Conservation (phyloP, 2,329 filamentous ascomycete species). For the Aspergillus bombycis region DNA sequence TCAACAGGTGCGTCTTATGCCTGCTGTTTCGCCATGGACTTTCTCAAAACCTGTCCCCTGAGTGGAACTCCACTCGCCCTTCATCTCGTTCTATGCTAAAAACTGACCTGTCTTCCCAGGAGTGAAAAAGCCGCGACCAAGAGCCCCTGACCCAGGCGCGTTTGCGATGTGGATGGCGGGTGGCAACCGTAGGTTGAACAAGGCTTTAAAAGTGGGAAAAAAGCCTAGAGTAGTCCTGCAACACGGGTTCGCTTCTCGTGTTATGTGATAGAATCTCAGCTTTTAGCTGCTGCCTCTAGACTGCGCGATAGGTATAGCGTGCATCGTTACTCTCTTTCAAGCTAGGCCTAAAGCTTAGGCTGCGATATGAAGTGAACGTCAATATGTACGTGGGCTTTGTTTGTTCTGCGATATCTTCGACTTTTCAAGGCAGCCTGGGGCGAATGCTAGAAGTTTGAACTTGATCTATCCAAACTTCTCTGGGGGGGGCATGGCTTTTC, state of each 20-base stretch:
- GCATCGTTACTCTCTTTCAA: neutral
- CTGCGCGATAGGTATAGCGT: slow-evolving; percentile 4
- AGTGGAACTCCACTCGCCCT: too few species aligned
- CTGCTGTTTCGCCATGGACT: neutral
- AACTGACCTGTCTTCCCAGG: slow-evolving; percentile 19
- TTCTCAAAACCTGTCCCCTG: neutral
- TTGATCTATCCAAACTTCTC: slow-evolving; percentile 32
- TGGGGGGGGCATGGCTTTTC: slow-evolving; percentile 50
- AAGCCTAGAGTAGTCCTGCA: slow-evolving; percentile 43
- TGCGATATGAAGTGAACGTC: neutral
- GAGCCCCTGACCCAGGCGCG: slow-evolving; percentile 34
- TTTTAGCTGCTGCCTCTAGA: slow-evolving; percentile 10
- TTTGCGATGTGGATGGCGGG: slow-evolving; percentile 52
- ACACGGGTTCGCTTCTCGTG: slow-evolving; percentile 29
- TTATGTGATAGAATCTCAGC: slow-evolving; percentile 31
- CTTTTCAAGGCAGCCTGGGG: slow-evolving; percentile 10
- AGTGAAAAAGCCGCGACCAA: slow-evolving; percentile 36
- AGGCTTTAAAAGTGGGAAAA: slow-evolving; percentile 52
- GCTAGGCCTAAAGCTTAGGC: neutral
- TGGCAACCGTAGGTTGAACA: slow-evolving; percentile 32
- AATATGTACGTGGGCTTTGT: neutral
- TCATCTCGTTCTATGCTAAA: too few species aligned
- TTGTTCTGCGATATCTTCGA: neutral
- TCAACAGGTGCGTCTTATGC: slow-evolving; percentile 32
- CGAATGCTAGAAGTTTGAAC: slow-evolving; percentile 16